Conservation (phyloP, 768 basidiomycete genomes). For the Macrocybe gigantea region DNA sequence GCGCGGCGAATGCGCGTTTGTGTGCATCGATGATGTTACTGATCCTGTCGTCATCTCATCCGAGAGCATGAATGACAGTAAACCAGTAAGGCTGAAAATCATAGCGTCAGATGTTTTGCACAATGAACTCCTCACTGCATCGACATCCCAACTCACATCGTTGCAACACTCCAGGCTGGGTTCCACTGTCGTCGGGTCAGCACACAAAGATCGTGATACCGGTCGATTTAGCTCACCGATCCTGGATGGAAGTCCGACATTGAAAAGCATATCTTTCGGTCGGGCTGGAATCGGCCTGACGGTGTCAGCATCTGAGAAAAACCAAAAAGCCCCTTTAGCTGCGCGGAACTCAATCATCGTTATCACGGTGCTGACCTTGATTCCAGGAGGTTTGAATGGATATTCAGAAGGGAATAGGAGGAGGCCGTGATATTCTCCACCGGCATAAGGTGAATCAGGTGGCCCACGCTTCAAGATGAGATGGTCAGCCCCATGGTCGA, state of each 20-base stretch:
- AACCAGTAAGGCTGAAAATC: slow-evolving; percentile 74
- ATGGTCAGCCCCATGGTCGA: slow-evolving; percentile 4
- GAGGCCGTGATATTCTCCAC: slow-evolving; percentile 92
- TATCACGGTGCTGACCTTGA: slow-evolving; percentile 57
- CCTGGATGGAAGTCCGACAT: slow-evolving; percentile 97
- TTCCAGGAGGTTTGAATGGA: slow-evolving; percentile 94
- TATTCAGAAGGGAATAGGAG: slow-evolving; percentile 93
- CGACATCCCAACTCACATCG: slow-evolving; percentile 60
- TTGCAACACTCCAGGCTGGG: slow-evolving; percentile 92
- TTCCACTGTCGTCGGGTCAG: slow-evolving; percentile 60
- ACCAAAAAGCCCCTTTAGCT: no score
- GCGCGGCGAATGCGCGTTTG: slow-evolving; percentile 68
- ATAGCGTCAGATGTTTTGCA: not conserved
- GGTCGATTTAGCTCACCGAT: slow-evolving; percentile 45
- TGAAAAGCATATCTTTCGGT: slow-evolving; percentile 96
- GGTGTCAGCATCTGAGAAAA: slow-evolving; percentile 77
- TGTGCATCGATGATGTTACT: slow-evolving; percentile 72
- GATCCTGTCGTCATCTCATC: slow-evolving; percentile 98
- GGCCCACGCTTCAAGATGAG: slow-evolving; percentile 70
- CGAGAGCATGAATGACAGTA: slow-evolving; percentile 91
- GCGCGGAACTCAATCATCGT: no score
- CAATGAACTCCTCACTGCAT: not conserved
- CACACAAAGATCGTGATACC: not conserved
- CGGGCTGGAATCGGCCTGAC: slow-evolving; percentile 84
- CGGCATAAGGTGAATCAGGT: slow-evolving; percentile 84